phyloP scores from a whole-genome alignment of 768 basidiomycete species.

The Auricularia cornea region DNA sequence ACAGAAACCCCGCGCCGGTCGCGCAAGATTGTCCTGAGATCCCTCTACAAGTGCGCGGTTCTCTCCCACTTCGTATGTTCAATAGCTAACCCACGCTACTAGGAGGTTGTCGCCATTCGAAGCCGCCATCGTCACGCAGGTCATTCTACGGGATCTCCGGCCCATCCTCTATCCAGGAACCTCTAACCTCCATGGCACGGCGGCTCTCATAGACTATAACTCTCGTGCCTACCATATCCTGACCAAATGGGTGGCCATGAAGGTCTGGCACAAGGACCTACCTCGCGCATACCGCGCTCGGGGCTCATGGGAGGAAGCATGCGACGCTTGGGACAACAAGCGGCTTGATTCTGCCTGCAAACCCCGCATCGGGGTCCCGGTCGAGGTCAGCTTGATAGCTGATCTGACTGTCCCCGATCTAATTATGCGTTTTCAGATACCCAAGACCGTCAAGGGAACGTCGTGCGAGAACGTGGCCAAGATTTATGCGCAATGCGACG shows the following conservation, averaged over 20 bases:
- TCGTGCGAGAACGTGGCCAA: slow-evolving; percentile 48
- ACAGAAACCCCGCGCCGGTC: slow-evolving; percentile 26
- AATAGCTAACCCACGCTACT: neutral
- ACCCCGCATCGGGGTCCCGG: slow-evolving; percentile 49
- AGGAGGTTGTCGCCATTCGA: slow-evolving; percentile 48
- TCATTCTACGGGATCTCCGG: slow-evolving; percentile 80
- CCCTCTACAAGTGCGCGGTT: slow-evolving; percentile 38
- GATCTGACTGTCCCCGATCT: neutral
- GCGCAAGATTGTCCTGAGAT: slow-evolving; percentile 34
- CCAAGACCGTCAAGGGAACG: slow-evolving; percentile 73
- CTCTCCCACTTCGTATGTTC: neutral
- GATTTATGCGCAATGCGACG: slow-evolving; percentile 31
- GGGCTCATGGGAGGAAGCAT: slow-evolving; percentile 53
- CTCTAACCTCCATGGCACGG: slow-evolving; percentile 36
- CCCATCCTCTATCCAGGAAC: slow-evolving; percentile 68
- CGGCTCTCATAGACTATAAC: slow-evolving; percentile 49
- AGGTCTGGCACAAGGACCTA: slow-evolving; percentile 60
- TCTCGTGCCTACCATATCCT: slow-evolving; percentile 47
- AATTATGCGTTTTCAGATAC: slow-evolving; percentile 40
- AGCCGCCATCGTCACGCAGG: slow-evolving; percentile 67
- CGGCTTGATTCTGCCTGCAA: slow-evolving; percentile 15
- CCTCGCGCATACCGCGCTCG: slow-evolving; percentile 42
- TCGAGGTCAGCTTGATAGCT: slow-evolving; percentile 40
- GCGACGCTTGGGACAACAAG: slow-evolving; percentile 27
- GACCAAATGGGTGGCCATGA: slow-evolving; percentile 56